These are phyloP conservation scores for Corylus americana DNA, from an alignment of 306 rosid genomes.

Conservation along the genomic window DNA sequence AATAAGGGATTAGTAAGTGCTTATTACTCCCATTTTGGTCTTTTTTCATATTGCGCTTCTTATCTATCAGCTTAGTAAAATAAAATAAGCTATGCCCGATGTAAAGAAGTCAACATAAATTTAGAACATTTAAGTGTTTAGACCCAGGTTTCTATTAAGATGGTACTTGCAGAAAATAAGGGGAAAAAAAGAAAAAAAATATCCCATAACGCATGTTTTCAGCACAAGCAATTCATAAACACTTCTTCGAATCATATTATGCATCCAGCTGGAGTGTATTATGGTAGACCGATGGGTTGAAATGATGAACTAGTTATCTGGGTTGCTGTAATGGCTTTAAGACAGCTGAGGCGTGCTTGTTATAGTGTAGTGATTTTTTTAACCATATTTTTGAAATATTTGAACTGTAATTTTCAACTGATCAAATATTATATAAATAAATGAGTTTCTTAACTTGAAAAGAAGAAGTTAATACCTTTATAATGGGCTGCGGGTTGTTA, in stretches of 20 bases:
- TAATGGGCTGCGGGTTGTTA: neutral
- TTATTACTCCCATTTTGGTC: neutral
- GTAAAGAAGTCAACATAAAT: neutral
- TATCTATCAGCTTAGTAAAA: neutral
- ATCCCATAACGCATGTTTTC: neutral
- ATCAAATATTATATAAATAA: neutral
- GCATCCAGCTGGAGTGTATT: neutral
- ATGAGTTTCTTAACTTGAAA: neutral
- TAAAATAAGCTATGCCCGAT: neutral
- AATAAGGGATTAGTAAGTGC: slow-evolving; percentile 62
- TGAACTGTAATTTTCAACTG: neutral
- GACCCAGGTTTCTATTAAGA: slow-evolving; percentile 4
- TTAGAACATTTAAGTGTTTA: neutral
- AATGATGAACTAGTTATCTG: neutral
- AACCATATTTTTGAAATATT: neutral
- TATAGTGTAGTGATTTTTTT: neutral
- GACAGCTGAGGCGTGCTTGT: neutral
- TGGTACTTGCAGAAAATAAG: neutral
- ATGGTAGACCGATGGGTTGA: neutral
- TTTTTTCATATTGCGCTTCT: neutral
- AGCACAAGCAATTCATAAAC: neutral
- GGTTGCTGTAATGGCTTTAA: slow-evolving; percentile 1
- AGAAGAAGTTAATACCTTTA: neutral
- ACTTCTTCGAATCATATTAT: neutral
- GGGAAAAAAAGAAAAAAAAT: neutral